A percentile compares a stretch with the other conserved stretches of the same genome.
These are phyloP conservation scores for Agaricus blazei DNA, from an alignment of 768 basidiomycete species.

Conservation along the genomic window DNA sequence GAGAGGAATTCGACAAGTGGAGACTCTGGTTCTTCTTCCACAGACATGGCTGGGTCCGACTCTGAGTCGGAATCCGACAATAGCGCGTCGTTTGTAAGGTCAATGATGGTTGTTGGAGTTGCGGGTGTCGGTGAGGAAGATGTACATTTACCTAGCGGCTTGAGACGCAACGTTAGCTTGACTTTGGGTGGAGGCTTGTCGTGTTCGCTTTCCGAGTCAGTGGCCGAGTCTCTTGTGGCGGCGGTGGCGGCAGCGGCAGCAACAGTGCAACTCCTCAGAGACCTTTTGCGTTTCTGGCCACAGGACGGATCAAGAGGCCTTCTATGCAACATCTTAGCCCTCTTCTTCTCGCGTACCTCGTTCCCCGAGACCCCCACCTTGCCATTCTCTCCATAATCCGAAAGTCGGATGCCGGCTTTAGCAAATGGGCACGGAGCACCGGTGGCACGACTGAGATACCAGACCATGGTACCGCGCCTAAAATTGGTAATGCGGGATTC, in stretches of 20 bases:
- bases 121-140: conserved; percentile 8
- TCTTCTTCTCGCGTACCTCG: conserved; percentile 22
- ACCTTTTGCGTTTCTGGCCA: conserved; percentile 41
- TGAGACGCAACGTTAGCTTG: conserved; percentile 65
- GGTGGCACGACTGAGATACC: conserved; percentile 73
- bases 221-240: conserved; percentile 18
- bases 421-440: conserved; percentile 76
- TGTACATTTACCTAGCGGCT: conserved; percentile 18
- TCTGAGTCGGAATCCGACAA: conserved; percentile 24
- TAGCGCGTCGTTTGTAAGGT: conserved; percentile 37
- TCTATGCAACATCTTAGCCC: conserved; percentile 17
- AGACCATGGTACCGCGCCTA: conserved; percentile 72
- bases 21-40: conserved; percentile 27
- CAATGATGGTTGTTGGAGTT: conserved; percentile 20
- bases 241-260: conserved; percentile 14
- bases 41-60: conserved; percentile 38
- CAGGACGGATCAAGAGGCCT: conserved; percentile 21
- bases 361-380: conserved; percentile 20
- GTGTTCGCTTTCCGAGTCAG: conserved; percentile 32
- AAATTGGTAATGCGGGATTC: conserved; percentile 63
- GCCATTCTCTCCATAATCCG: conserved; percentile 56
- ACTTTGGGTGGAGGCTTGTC: conserved; percentile 55
- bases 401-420: conserved; percentile 65
- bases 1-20: conserved; percentile 12
- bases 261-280: conserved; percentile 31